phyloP scores from a whole-genome alignment of 148 eudicot genomes.

The Linanthus parryae region DNA sequence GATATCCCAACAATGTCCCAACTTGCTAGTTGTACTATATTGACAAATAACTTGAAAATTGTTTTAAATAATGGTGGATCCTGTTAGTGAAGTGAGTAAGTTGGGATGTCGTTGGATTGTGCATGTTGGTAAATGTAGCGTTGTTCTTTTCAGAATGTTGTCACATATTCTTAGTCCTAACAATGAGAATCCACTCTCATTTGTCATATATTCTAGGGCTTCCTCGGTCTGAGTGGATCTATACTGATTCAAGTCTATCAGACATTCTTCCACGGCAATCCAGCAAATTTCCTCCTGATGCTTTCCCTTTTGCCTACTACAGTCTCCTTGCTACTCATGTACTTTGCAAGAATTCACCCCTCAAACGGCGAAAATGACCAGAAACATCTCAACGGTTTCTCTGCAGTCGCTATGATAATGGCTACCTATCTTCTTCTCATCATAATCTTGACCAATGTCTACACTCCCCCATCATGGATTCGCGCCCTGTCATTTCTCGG shows the following conservation, averaged over 20 bases:
- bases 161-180: too few relatives aligned
- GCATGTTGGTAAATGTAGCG: too few relatives aligned
- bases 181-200: too few relatives aligned
- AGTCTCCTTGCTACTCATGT: slow-evolving; percentile 54
- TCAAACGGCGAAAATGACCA: slow-evolving; percentile 37
- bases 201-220: slow-evolving; percentile 36
- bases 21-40: too few relatives aligned
- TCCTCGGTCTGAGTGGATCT: slow-evolving; percentile 78
- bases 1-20: too few relatives aligned
- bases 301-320: slow-evolving; percentile 48
- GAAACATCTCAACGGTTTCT: slow-evolving; percentile 44
- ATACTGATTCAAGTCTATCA: slow-evolving; percentile 64
- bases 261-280: slow-evolving; percentile 44
- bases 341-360: slow-evolving; percentile 40
- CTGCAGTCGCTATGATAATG: slow-evolving; percentile 33
- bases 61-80: too few relatives aligned
- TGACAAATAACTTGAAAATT: too few relatives aligned
- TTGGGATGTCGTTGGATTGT: too few relatives aligned
- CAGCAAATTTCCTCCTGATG: slow-evolving; percentile 48
- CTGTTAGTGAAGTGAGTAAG: too few relatives aligned
- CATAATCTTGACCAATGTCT: slow-evolving; percentile 36
- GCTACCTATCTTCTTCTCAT: slow-evolving; percentile 56
- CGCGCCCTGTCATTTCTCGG: slow-evolving; percentile 25
- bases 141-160: too few relatives aligned
- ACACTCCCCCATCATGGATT: slow-evolving; percentile 28